These are phyloP conservation scores for Houttuynia cordata DNA, from an alignment of 164 flowering plant species.

Conservation along the genomic window DNA sequence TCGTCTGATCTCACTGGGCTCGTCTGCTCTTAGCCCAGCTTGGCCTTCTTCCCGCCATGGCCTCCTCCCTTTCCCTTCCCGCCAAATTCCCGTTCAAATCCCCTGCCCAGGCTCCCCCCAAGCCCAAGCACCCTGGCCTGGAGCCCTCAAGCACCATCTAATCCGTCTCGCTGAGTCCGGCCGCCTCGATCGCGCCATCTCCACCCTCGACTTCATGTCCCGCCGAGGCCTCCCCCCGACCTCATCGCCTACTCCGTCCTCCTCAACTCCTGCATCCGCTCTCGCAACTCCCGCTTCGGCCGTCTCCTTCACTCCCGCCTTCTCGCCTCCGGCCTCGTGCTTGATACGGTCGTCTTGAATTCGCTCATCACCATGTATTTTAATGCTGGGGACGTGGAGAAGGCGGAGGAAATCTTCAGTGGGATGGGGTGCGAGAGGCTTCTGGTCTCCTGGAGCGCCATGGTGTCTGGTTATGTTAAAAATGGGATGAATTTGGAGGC, in stretches of 20 bases:
- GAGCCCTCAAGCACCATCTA: conserved; percentile 31
- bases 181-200: conserved; percentile 39
- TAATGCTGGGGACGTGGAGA: conserved; percentile 41
- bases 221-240: conserved; percentile 26
- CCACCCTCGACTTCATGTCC: conserved; percentile 42
- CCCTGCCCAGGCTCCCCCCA: conserved; percentile 11
- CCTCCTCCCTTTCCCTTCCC: conserved; percentile 10
- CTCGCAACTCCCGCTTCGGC: conserved; percentile 44
- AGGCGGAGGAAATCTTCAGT: conserved; percentile 32
- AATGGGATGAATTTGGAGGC: conserved; percentile 31
- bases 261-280: conserved; percentile 67
- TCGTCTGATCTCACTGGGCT: too few species aligned
- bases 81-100: too few species aligned
- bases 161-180: conserved; percentile 33
- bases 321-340: conserved; percentile 24
- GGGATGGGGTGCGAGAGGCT: conserved; percentile 36
- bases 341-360: conserved; percentile 40
- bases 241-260: conserved; percentile 47
- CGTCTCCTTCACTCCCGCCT: conserved; percentile 39
- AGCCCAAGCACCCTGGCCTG: conserved; percentile 15
- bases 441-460: conserved; percentile 76
- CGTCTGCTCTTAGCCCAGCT: too few species aligned
- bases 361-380: conserved; percentile 63
- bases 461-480: conserved; percentile 60
- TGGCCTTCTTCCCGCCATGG: too few species aligned